A percentile compares a stretch with the other conserved stretches of the same genome.
Evolutionary conservation across 2,329 filamentous ascomycete species (phyloP).

Genomic region (Aspergillus ochraceoroseus): DNA sequence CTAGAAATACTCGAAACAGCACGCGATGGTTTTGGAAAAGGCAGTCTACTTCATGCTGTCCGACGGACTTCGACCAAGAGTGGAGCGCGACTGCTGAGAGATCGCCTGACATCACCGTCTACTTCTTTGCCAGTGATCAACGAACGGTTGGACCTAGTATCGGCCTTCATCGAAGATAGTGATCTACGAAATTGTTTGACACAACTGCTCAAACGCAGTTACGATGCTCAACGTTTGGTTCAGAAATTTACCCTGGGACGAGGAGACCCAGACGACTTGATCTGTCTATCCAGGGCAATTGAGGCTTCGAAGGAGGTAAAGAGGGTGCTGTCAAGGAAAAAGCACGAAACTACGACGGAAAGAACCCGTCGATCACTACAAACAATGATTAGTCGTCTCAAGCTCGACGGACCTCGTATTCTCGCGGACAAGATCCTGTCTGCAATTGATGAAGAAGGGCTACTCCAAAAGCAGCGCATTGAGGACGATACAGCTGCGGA

Average conservation of each 20-base stretch:
- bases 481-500: constrained; percentile 67
- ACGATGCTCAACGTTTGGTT: constrained; percentile 82
- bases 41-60: constrained; percentile 85
- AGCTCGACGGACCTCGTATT: constrained; percentile 59
- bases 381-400: constrained; percentile 31
- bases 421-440: constrained; percentile 67
- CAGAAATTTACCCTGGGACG: constrained; percentile 91
- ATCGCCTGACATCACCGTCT: constrained; percentile 82
- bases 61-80: constrained; percentile 87
- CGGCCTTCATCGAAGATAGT: constrained; percentile 62
- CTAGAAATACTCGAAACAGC: constrained; percentile 86
- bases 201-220: constrained; percentile 64
- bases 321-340: constrained; percentile 27
- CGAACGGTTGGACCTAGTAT: constrained; percentile 73
- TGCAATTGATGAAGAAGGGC: constrained; percentile 87
- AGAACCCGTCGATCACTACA: constrained; percentile 26
- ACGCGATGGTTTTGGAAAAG: constrained; percentile 69
- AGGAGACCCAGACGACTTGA: constrained; percentile 85
- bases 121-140: constrained; percentile 78
- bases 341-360: constrained; percentile 22
- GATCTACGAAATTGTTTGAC: constrained; percentile 66
- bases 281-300: constrained; percentile 78
- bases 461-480: constrained; percentile 72
- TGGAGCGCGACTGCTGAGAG: constrained; percentile 74
- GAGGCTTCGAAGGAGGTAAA: constrained; percentile 63